These are phyloP conservation scores for Cladobotryum mycophilum DNA, from an alignment of 2,329 filamentous ascomycete species.

Conservation along the genomic window DNA sequence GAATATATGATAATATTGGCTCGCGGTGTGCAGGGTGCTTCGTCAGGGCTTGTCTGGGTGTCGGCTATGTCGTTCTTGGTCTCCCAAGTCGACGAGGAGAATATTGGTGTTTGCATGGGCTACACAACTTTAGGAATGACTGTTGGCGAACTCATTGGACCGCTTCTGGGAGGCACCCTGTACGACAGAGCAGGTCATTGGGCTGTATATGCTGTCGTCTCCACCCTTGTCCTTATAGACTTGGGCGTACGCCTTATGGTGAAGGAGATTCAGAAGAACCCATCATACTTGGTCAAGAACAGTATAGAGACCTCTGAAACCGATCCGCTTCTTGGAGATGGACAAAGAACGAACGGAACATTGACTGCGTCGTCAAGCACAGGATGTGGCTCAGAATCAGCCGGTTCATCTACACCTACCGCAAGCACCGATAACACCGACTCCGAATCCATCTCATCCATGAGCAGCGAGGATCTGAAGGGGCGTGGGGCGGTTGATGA, in stretches of 20 bases:
- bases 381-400: too few relatives aligned
- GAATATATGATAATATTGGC: slow-evolving; percentile 9
- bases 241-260: slow-evolving; percentile 5
- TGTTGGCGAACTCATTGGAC: slow-evolving; percentile 8
- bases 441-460: neutral
- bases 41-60: slow-evolving; percentile 9
- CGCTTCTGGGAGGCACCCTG: slow-evolving; percentile 5
- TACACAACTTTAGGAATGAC: slow-evolving; percentile 8
- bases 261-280: slow-evolving; percentile 1
- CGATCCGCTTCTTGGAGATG: neutral
- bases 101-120: slow-evolving; percentile 9
- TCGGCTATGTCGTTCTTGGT: slow-evolving; percentile 9
- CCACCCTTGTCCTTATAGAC: neutral
- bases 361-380: too few relatives aligned
- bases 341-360: neutral
- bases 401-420: neutral
- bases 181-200: slow-evolving; percentile 9
- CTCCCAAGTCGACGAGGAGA: slow-evolving; percentile 8
- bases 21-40: slow-evolving; percentile 7
- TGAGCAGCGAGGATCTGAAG: neutral
- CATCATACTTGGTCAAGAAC: neutral
- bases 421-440: neutral
- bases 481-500: neutral
- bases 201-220: slow-evolving; percentile 7
- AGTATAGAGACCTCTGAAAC: neutral